Evolutionary conservation across 306 rosid species (phyloP).

Genomic region (Lathyrus tuberosus): DNA sequence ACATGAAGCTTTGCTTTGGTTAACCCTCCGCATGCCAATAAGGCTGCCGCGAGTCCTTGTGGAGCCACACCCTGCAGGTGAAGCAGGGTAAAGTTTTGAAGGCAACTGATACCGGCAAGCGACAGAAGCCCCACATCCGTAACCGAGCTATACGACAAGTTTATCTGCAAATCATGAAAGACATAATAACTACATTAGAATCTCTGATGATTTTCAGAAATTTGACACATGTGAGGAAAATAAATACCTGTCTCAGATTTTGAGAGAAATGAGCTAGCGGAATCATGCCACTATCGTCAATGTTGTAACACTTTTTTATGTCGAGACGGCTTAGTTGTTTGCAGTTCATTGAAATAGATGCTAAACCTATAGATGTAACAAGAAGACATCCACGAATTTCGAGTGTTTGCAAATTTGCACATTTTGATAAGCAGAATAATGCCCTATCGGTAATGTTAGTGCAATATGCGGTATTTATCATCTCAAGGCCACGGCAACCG

Average conservation of each 20-base stretch:
- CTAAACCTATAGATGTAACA: slow-evolving; percentile 74
- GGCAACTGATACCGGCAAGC: slow-evolving; percentile 84
- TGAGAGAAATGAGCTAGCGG: slow-evolving; percentile 76
- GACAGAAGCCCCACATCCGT: slow-evolving; percentile 84
- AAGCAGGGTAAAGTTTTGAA: slow-evolving; percentile 75
- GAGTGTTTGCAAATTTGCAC: slow-evolving; percentile 64
- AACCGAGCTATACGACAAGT: slow-evolving; percentile 79
- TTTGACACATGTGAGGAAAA: slow-evolving; percentile 27
- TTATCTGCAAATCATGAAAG: slow-evolving; percentile 66
- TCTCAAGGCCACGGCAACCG: slow-evolving; percentile 81
- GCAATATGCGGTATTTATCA: slow-evolving; percentile 79
- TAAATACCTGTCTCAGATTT: slow-evolving; percentile 78
- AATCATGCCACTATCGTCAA: slow-evolving; percentile 85
- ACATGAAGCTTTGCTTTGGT: slow-evolving; percentile 90
- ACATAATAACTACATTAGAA: slow-evolving; percentile 29
- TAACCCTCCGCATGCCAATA: slow-evolving; percentile 72
- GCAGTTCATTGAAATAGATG: slow-evolving; percentile 68
- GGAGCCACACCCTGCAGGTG: slow-evolving; percentile 75
- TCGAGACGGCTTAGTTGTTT: slow-evolving; percentile 74
- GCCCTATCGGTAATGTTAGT: slow-evolving; percentile 68
- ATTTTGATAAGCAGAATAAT: slow-evolving; percentile 61
- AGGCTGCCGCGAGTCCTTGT: slow-evolving; percentile 74
- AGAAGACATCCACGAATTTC: slow-evolving; percentile 85
- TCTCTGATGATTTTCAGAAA: slow-evolving; percentile 24
- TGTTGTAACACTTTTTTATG: slow-evolving; percentile 74